Evolutionary conservation across 2,329 filamentous ascomycete genomes (phyloP).

Genomic region (Lachnellula suecica): DNA sequence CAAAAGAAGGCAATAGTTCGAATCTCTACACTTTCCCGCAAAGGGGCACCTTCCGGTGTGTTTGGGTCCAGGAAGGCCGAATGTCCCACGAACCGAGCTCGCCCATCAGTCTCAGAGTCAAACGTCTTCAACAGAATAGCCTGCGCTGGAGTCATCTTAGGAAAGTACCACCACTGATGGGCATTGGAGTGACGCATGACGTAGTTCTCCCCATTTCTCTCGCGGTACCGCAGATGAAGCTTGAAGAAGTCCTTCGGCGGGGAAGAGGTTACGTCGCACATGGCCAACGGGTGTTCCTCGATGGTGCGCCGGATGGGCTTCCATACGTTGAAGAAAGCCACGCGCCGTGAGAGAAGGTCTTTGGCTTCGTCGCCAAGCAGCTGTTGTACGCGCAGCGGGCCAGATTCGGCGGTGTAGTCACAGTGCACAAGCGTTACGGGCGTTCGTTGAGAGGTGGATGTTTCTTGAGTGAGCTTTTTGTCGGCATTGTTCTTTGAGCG

Average conservation of each 20-base stretch:
- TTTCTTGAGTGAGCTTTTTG: constrained; percentile 16
- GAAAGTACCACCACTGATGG: constrained; percentile 18
- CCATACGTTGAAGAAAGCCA: constrained; percentile 20
- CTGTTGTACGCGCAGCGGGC: constrained; percentile 9
- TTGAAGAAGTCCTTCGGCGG: constrained; percentile 16
- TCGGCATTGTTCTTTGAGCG: constrained; percentile 13
- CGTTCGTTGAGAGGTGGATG: constrained; percentile 11
- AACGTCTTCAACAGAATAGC: constrained; percentile 18
- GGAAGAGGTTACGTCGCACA: constrained; percentile 16
- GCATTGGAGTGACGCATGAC: constrained; percentile 12
- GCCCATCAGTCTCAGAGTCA: constrained; percentile 12
- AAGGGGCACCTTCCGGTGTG: constrained; percentile 9
- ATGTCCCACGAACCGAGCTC: constrained; percentile 16
- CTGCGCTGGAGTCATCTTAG: constrained; percentile 15
- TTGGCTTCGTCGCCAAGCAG: constrained; percentile 11
- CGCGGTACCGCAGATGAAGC: constrained; percentile 13
- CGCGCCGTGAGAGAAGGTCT: constrained; percentile 12
- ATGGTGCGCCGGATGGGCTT: constrained; percentile 12
- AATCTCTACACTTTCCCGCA: constrained; percentile 19
- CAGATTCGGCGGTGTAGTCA: constrained; percentile 15
- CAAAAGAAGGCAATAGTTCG: constrained; percentile 18
- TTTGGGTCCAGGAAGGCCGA: constrained; percentile 17
- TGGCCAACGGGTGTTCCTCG: constrained; percentile 15
- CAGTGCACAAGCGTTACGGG: constrained; percentile 18
- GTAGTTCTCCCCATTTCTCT: constrained; percentile 18